These are phyloP conservation scores for Carex sylvatica DNA, from an alignment of 202 grass and related monocot genomes.

Conservation along the genomic window DNA sequence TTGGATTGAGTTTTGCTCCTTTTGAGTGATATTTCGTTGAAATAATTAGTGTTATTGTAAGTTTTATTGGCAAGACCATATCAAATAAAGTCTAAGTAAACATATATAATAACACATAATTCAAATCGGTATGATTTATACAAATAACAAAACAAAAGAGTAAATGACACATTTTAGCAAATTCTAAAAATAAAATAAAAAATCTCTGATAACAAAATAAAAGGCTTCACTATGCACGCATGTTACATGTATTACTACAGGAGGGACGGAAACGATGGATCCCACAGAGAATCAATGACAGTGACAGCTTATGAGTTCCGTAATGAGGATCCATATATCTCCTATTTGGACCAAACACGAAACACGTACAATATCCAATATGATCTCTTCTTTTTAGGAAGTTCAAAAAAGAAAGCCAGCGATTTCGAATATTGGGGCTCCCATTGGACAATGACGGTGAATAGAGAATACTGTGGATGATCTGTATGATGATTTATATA, in stretches of 20 bases:
- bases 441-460: too few species aligned
- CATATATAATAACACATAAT: too few species aligned
- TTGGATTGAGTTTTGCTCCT: too few species aligned
- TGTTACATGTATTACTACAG: not conserved
- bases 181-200: not conserved
- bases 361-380: not conserved
- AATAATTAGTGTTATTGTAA: too few species aligned
- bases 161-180: too few species aligned
- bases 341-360: not conserved
- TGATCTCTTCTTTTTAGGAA: not conserved
- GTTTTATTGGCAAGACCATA: too few species aligned
- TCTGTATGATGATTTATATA: too few species aligned
- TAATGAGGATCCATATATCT: conserved; percentile 5
- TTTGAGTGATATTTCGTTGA: too few species aligned
- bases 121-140: too few species aligned
- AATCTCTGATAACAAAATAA: not conserved
- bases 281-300: conserved; percentile 4
- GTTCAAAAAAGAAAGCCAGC: not conserved
- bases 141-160: too few species aligned
- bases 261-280: not conserved
- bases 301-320: not conserved
- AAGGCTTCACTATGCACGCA: not conserved
- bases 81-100: too few species aligned
- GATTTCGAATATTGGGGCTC: not conserved
- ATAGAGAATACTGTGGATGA: too few species aligned